Evolutionary conservation across 192 early-diverging fungal species (phyloP).

Genomic region (Podila clonocystis): DNA sequence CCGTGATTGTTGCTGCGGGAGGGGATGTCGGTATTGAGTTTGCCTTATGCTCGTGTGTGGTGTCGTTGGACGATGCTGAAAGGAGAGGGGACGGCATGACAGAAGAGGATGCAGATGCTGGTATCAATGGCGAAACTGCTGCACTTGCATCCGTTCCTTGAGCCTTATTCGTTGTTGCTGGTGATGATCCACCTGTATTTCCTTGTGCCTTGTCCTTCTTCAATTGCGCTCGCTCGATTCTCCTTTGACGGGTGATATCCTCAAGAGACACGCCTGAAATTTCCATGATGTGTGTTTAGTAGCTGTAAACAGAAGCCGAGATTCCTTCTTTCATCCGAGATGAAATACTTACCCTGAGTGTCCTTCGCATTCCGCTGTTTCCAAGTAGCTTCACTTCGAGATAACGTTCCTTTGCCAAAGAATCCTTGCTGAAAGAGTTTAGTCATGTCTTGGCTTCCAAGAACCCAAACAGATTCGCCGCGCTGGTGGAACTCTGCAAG

Average conservation of each 20-base stretch:
- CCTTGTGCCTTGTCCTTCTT: constrained; percentile 11
- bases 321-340: neutral
- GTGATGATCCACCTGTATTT: neutral
- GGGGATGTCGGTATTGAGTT: neutral
- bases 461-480: constrained; percentile 33
- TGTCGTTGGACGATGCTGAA: neutral
- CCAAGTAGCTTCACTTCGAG: constrained; percentile 86
- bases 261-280: constrained; percentile 40
- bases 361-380: constrained; percentile 33
- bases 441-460: constrained; percentile 28
- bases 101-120: neutral
- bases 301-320: neutral
- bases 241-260: constrained; percentile 51
- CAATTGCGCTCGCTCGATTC: constrained; percentile 30
- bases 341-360: constrained; percentile 16
- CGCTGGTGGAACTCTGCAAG: constrained; percentile 26
- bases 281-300: neutral
- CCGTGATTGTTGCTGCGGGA: neutral
- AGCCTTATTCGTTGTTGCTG: neutral
- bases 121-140: neutral
- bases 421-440: constrained; percentile 71
- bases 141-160: neutral
- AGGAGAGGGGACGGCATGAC: neutral
- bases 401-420: constrained; percentile 82
- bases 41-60: neutral